Evolutionary conservation across 2,329 filamentous ascomycete genomes (phyloP), one percentile per base, ranked within the genome.

Genomic region (Colletotrichum tofieldiae): DNA sequence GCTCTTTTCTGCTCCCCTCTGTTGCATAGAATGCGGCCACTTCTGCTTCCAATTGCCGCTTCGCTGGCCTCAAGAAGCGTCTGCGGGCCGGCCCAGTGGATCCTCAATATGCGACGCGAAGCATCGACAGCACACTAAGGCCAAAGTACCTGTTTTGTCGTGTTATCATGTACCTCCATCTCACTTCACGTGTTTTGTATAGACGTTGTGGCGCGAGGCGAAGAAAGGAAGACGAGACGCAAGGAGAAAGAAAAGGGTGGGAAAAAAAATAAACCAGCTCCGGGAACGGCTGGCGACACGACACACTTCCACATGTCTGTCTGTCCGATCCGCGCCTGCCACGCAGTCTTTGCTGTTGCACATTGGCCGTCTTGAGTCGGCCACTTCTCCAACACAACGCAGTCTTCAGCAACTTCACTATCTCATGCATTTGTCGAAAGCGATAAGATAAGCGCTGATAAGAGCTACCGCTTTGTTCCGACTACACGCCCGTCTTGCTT

Each of bases 121-220:
- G 45, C 43, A 61, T 52, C 5, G 4, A 39, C 23, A 39, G 43
- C 45, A 35, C 45, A 67, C 55, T n/a, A 67, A 47, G 43, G 12
- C 12, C 23, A 16, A 32, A 41, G 58, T 67, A 62, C 58, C 47
- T n/a, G 51, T 23, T 51, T 20, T 56, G 41, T 32, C 37, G 49
- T 54, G 52, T 58, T 69, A 65, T 69, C 66, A 64, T 51, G 51
- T 68, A 64, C 59, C 66, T 68, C 26, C 26, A 26, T 39, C 45
- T 62, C 45, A 7, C 60, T 52, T 49, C 29, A 35, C 20, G 26
- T 61, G 43, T 16, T 23, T 26, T 41, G n/a, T 3, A 43, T 32
- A 60, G 58, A 32, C 8, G 20, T 32, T 18, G 41, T 43, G 29
- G 26, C 45, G 23, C 4, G n/a, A 23, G 8, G 45, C 14, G 58